A percentile compares a stretch with the other conserved stretches of the same genome.
Evolutionary conservation across 345 rosid species (phyloP).

Genomic region (Barbarea vulgaris): DNA sequence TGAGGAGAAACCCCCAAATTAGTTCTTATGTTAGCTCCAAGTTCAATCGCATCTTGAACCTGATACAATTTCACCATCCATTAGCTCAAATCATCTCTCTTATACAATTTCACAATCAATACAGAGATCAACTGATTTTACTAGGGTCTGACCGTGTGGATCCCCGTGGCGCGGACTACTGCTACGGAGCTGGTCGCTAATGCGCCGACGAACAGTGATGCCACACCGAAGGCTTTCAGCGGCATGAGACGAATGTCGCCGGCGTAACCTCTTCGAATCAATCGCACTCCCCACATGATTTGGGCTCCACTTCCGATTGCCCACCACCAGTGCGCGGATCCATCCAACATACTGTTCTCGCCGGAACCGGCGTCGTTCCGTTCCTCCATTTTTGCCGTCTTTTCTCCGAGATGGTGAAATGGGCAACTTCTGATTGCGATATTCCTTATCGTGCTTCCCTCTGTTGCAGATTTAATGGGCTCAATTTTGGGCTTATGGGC

Average conservation of each 20-base stretch:
- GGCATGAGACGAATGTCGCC: slow-evolving; percentile 62
- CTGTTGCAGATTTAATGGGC: slow-evolving; percentile 7
- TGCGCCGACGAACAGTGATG: slow-evolving; percentile 66
- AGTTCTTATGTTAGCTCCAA: slow-evolving; percentile 51
- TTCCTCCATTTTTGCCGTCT: slow-evolving; percentile 34
- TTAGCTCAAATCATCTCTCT: not conserved
- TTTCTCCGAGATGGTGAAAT: not conserved
- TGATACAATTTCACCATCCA: not conserved
- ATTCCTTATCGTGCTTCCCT: not conserved
- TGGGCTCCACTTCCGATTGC: slow-evolving; percentile 44
- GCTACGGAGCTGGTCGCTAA: slow-evolving; percentile 51
- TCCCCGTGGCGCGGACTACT: slow-evolving; percentile 54
- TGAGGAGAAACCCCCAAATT: slow-evolving; percentile 43
- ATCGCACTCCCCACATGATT: slow-evolving; percentile 53
- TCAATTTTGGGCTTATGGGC: not conserved
- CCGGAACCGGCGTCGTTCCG: slow-evolving; percentile 15
- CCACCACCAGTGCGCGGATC: slow-evolving; percentile 40
- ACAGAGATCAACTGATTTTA: not conserved
- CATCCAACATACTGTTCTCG: not conserved
- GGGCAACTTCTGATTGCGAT: not conserved
- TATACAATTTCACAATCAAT: too few relatives aligned
- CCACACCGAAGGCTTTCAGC: slow-evolving; percentile 59
- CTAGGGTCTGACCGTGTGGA: slow-evolving; percentile 47
- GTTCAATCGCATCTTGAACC: slow-evolving; percentile 60
- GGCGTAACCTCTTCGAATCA: slow-evolving; percentile 53